These are phyloP conservation scores for Scedosporium boydii DNA, from an alignment of 2,329 filamentous ascomycete species.

Conservation along the genomic window DNA sequence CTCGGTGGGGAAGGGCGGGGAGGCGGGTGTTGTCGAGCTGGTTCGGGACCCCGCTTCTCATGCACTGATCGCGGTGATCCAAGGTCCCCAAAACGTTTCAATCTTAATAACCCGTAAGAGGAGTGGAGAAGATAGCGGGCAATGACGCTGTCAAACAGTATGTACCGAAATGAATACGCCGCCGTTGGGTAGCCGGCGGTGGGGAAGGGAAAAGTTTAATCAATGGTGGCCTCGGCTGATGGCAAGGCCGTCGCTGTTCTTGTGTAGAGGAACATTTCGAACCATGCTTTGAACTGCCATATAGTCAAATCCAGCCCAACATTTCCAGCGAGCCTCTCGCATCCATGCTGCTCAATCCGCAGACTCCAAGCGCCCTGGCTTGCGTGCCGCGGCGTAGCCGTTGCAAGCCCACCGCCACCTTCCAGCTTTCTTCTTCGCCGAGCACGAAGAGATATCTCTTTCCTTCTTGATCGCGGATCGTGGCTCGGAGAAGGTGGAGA, in stretches of 20 bases:
- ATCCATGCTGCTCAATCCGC: slow-evolving; percentile 44
- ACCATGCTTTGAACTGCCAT: neutral
- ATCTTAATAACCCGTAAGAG: neutral
- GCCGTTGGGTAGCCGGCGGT: neutral
- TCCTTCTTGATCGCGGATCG: slow-evolving; percentile 55
- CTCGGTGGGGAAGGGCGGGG: neutral
- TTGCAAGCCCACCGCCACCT: slow-evolving; percentile 53
- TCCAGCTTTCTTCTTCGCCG: slow-evolving; percentile 57
- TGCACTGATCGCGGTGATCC: neutral
- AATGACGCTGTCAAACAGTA: neutral
- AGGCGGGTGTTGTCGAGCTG: neutral
- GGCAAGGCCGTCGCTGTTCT: neutral
- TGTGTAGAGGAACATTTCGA: neutral
- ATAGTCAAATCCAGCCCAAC: slow-evolving; percentile 38
- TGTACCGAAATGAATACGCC: neutral
- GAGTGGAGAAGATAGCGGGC: neutral
- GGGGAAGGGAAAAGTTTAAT: neutral
- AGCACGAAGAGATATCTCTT: slow-evolving; percentile 58
- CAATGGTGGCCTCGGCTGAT: neutral
- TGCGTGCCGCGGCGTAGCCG: slow-evolving; percentile 51
- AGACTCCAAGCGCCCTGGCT: slow-evolving; percentile 48
- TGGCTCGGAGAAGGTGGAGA: slow-evolving; percentile 54
- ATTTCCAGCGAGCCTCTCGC: slow-evolving; percentile 46
- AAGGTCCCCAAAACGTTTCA: neutral
- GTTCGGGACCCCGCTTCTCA: neutral